Evolutionary conservation across 2,329 filamentous ascomycete species (phyloP), one percentile per base, ranked within the genome.

Genomic region (Sporothrix globosa): DNA sequence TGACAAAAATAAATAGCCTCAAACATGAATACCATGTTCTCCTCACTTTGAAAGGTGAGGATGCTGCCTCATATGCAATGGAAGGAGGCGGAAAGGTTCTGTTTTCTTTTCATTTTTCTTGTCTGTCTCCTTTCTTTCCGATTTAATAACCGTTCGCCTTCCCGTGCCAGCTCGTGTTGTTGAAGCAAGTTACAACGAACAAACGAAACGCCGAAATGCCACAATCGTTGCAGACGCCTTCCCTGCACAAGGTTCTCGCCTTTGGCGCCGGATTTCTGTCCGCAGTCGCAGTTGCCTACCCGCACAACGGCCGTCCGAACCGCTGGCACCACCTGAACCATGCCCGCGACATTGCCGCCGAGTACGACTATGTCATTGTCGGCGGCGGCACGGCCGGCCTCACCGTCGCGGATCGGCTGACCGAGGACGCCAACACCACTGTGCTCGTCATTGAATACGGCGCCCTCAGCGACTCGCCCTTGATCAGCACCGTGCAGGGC

Each of bases 361-460:
- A 60, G 44, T 75, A 75, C 67, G 74, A 75, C 68, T 75, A 73
- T 66, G 66, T 75, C 24, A 60, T 76, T 11, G 65, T 74, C 11
- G 75, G 75, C 19, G 75, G 75, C 34, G 75, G 75, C 44, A 75
- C 73, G 2, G 72, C 74, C 5, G 75, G 75, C 2, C 68, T 76
- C 19, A 74, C 74, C 1, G 72, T 76, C 5, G 75, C 73, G 0
- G 73, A 74, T 44, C 75, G 75, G 5, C 74, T 75, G 10, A 75
- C 71, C 9, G 73, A 75, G 41, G 72, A 76, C 58, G 60, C 70
- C 17, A 70, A 72, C 41, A 70, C 50, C 10, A 70, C 71, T 3
- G 75, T 75, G 27, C 71, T 75, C 14, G 75, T 76, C 10, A 69
- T 76, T 52, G 74, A 75, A 65, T 74, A 73, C 50, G 75, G 74